phyloP scores from a whole-genome alignment of 441 rosid genomes.

The Populus hybrid region DNA sequence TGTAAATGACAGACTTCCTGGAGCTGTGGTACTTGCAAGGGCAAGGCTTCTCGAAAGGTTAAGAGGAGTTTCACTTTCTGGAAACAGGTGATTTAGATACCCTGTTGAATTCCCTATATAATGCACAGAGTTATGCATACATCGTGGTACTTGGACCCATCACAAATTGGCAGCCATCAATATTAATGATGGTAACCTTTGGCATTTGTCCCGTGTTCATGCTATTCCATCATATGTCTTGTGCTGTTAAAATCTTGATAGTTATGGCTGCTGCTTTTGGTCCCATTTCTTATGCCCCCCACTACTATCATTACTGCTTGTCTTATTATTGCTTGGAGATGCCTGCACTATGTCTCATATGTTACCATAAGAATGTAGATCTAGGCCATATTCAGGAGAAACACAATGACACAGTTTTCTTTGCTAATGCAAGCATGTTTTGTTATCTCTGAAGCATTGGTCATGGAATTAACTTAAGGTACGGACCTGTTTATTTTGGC shows the following conservation, averaged over 20 bases:
- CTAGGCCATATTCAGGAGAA: not conserved
- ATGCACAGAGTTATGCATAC: not conserved
- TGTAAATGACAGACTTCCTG: slow-evolving; percentile 77
- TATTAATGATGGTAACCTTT: not conserved
- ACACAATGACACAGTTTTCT: not conserved
- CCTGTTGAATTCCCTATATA: not conserved
- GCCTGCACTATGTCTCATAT: not conserved
- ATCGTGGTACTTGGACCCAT: not conserved
- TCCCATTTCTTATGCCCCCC: not conserved
- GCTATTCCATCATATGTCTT: not conserved
- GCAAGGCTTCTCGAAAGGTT: slow-evolving; percentile 87
- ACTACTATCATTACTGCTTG: not conserved
- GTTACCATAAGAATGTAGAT: not conserved
- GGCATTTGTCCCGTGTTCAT: not conserved
- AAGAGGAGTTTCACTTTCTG: slow-evolving; percentile 70
- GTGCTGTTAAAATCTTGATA: not conserved
- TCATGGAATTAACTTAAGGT: not conserved
- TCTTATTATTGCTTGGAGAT: not conserved
- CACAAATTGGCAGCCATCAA: not conserved
- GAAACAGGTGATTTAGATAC: slow-evolving; percentile 42
- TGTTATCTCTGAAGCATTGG: not conserved
- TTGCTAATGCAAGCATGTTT: not conserved
- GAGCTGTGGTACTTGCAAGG: slow-evolving; percentile 85
- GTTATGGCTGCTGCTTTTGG: not conserved
- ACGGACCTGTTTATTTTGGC: slow-evolving; percentile 16